phyloP scores from a whole-genome alignment of 1,139 yeast species.

The Yamadazyma membranifaciens region DNA sequence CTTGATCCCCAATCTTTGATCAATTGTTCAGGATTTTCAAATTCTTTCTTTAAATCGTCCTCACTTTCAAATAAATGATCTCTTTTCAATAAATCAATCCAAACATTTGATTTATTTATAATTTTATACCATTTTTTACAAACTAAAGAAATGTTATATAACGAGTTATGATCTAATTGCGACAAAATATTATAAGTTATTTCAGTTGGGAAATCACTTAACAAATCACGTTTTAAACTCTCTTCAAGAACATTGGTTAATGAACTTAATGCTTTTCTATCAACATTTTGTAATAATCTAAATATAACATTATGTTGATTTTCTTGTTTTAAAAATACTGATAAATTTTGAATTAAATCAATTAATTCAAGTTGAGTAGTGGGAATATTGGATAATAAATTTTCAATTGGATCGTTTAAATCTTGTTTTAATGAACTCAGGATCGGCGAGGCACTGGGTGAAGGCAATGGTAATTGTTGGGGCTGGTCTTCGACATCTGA shows the following conservation, averaged over 20 bases:
- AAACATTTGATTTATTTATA: slow-evolving; percentile 57
- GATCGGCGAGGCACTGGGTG: slow-evolving; percentile 69
- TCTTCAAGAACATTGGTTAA: slow-evolving; percentile 57
- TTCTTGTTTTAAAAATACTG: slow-evolving; percentile 34
- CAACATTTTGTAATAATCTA: slow-evolving; percentile 61
- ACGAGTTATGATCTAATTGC: slow-evolving; percentile 61
- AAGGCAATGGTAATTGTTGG: slow-evolving; percentile 57
- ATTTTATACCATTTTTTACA: slow-evolving; percentile 68
- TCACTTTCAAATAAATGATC: slow-evolving; percentile 49
- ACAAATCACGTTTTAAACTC: slow-evolving; percentile 70
- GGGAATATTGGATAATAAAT: slow-evolving; percentile 27
- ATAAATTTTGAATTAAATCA: slow-evolving; percentile 33
- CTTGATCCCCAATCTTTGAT: slow-evolving; percentile 33
- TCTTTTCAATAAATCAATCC: slow-evolving; percentile 54
- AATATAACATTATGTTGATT: slow-evolving; percentile 53
- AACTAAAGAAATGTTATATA: slow-evolving; percentile 63
- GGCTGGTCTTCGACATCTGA: slow-evolving; percentile 38
- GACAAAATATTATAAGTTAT: slow-evolving; percentile 68
- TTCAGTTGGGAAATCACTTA: slow-evolving; percentile 73
- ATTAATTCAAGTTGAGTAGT: slow-evolving; percentile 41
- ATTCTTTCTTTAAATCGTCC: slow-evolving; percentile 34
- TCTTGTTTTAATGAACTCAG: slow-evolving; percentile 26
- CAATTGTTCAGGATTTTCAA: slow-evolving; percentile 26
- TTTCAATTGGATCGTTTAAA: slow-evolving; percentile 16
- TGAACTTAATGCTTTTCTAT: slow-evolving; percentile 68